A percentile compares a stretch with the other conserved stretches of the same genome.
phyloP scores from a whole-genome alignment of 805 yeast species.

The Candida wancherniae region DNA sequence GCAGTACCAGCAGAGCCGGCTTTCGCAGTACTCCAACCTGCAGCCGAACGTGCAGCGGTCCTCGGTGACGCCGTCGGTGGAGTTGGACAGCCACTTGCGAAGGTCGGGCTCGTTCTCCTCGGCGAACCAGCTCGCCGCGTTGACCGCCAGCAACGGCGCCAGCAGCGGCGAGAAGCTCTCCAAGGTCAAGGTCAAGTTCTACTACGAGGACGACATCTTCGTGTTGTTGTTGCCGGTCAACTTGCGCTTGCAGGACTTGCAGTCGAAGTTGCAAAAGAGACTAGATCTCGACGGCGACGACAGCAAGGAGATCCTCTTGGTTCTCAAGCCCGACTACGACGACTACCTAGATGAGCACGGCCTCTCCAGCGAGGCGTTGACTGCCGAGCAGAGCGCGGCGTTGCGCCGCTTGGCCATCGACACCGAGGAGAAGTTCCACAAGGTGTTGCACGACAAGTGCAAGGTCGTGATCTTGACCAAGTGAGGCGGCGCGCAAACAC shows the following conservation, averaged over 20 bases:
- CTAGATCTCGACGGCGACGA: slow-evolving; percentile 28
- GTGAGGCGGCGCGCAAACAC: too few species aligned
- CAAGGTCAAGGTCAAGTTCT: slow-evolving; percentile 65
- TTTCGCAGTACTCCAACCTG: slow-evolving; percentile 46
- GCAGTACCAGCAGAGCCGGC: slow-evolving; percentile 46
- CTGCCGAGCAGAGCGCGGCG: slow-evolving; percentile 21
- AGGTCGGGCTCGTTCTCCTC: slow-evolving; percentile 21
- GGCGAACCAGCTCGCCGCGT: slow-evolving; percentile 15
- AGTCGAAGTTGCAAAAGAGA: slow-evolving; percentile 48
- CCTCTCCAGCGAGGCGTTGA: slow-evolving; percentile 25
- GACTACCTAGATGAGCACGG: slow-evolving; percentile 31
- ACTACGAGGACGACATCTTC: slow-evolving; percentile 76
- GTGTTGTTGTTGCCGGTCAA: slow-evolving; percentile 55
- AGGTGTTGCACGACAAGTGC: slow-evolving; percentile 38
- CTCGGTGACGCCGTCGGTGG: slow-evolving; percentile 27
- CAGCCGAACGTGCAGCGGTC: slow-evolving; percentile 18
- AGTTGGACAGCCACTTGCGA: slow-evolving; percentile 15
- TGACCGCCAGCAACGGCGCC: slow-evolving; percentile 1
- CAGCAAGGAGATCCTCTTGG: slow-evolving; percentile 28
- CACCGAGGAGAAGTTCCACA: slow-evolving; percentile 37
- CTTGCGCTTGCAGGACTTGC: slow-evolving; percentile 46
- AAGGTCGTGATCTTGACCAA: slow-evolving; percentile 33
- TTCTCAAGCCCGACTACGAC: slow-evolving; percentile 39
- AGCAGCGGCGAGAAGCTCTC: slow-evolving; percentile 13
- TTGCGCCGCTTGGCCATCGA: slow-evolving; percentile 34